These are phyloP conservation scores for Trichophyton verrucosum DNA, from an alignment of 2,329 filamentous ascomycete genomes.

Conservation along the genomic window DNA sequence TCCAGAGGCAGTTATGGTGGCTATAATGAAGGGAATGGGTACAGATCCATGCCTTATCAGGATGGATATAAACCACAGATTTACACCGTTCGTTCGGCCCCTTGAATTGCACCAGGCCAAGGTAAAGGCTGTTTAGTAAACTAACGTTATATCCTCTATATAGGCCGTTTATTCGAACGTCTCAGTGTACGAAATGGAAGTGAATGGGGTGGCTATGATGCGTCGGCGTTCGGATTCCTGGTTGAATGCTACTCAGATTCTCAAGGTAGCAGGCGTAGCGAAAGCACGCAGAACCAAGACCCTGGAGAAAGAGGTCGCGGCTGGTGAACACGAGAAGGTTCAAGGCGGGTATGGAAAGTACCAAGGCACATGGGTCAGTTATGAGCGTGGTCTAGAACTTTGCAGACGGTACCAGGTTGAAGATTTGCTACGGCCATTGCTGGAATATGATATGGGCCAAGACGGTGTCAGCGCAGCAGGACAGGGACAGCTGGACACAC, in stretches of 20 bases:
- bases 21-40: conserved; percentile 32
- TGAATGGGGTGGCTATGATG: conserved; percentile 89
- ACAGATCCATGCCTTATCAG: conserved; percentile 26
- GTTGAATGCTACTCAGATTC: conserved; percentile 95
- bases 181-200: conserved; percentile 96
- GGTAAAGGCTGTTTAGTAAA: neutral
- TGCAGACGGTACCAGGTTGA: conserved; percentile 58
- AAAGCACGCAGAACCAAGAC: conserved; percentile 98
- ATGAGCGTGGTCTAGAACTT: conserved; percentile 81
- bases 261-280: conserved; percentile 93
- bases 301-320: conserved; percentile 92
- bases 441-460: conserved; percentile 39
- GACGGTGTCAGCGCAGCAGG: conserved; percentile 53
- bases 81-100: conserved; percentile 30
- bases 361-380: conserved; percentile 97
- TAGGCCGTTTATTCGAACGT: conserved; percentile 44
- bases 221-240: conserved; percentile 86
- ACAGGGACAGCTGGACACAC: conserved; percentile 72
- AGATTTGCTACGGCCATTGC: conserved; percentile 35
- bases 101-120: neutral
- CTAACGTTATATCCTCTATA: conserved; percentile 1
- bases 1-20: conserved; percentile 25
- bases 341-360: conserved; percentile 98
- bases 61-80: conserved; percentile 36
- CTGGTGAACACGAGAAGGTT: conserved; percentile 94